These are phyloP conservation scores for Ceratobasidium sp. DNA, from an alignment of 1,284 basidiomycete genomes.

Conservation along the genomic window DNA sequence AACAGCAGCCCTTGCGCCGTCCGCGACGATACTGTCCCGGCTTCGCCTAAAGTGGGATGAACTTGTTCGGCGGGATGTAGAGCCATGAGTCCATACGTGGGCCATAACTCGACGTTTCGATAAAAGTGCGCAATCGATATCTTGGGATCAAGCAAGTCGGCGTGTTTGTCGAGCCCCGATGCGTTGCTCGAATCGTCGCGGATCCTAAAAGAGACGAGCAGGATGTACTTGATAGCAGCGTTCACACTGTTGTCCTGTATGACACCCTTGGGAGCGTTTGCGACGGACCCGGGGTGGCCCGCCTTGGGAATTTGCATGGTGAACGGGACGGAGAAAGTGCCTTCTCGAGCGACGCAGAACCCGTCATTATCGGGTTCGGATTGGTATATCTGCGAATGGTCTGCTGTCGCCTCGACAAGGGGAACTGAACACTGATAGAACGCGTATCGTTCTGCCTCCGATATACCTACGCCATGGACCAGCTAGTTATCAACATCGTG, in stretches of 20 bases:
- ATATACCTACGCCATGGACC: constrained; percentile 60
- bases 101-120: constrained; percentile 86
- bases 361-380: constrained; percentile 77
- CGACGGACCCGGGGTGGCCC: background rate
- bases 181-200: constrained; percentile 63
- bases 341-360: constrained; percentile 75
- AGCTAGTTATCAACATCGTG: background rate
- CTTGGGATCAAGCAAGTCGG: background rate
- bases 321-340: constrained; percentile 83
- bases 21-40: constrained; percentile 52
- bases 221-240: constrained; percentile 50
- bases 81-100: constrained; percentile 77
- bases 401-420: constrained; percentile 69
- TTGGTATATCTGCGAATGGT: constrained; percentile 65
- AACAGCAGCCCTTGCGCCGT: constrained; percentile 72
- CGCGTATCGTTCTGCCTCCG: constrained; percentile 76
- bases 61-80: constrained; percentile 75
- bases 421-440: constrained; percentile 86
- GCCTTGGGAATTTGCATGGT: constrained; percentile 74
- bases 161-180: constrained; percentile 20
- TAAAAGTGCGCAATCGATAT: constrained; percentile 93
- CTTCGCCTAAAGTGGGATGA: constrained; percentile 63
- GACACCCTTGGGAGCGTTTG: constrained; percentile 26
- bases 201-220: constrained; percentile 78
- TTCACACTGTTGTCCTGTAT: constrained; percentile 31